Percentiles rank a stretch among this genome's conserved stretches.
These are phyloP conservation scores for Cymbopogon citratus DNA, from an alignment of 176 grass and related monocot species.

Conservation along the genomic window DNA sequence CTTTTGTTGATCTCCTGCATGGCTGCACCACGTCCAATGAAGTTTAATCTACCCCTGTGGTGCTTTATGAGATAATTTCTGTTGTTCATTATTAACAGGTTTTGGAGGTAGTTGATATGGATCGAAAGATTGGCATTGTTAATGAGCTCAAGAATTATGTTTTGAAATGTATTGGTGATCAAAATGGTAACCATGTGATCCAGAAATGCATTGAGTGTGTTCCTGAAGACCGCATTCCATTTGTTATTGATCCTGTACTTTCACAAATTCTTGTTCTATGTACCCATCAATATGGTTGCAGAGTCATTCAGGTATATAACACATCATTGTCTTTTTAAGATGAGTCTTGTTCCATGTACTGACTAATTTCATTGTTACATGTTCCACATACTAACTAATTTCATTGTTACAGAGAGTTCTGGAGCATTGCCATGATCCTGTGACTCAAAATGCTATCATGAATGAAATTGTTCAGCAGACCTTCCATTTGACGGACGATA, in stretches of 20 bases:
- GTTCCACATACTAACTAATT: neutral
- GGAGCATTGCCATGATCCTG: constrained; percentile 69
- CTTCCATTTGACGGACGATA: constrained; percentile 62
- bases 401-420: constrained; percentile 52
- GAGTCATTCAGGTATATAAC: constrained; percentile 83
- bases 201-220: constrained; percentile 99
- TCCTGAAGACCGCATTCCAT: constrained; percentile 73
- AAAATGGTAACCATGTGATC: constrained; percentile 97
- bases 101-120: constrained; percentile 87
- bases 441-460: constrained; percentile 63
- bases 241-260: constrained; percentile 72
- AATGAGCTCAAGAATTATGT: constrained; percentile 67
- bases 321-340: neutral
- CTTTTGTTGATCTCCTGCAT: neutral
- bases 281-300: constrained; percentile 93
- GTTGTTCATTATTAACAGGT: constrained; percentile 39
- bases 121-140: constrained; percentile 76
- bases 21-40: neutral
- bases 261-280: constrained; percentile 58
- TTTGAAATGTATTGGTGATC: constrained; percentile 82
- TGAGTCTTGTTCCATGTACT: neutral
- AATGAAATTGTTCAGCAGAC: constrained; percentile 57
- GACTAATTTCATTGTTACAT: constrained; percentile 21
- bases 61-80: constrained; percentile 4
- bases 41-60: neutral